Percentiles rank a stretch among this genome's conserved stretches.
These are phyloP conservation scores for Metarhizium album DNA, from an alignment of 2,329 filamentous ascomycete genomes.

Conservation along the genomic window DNA sequence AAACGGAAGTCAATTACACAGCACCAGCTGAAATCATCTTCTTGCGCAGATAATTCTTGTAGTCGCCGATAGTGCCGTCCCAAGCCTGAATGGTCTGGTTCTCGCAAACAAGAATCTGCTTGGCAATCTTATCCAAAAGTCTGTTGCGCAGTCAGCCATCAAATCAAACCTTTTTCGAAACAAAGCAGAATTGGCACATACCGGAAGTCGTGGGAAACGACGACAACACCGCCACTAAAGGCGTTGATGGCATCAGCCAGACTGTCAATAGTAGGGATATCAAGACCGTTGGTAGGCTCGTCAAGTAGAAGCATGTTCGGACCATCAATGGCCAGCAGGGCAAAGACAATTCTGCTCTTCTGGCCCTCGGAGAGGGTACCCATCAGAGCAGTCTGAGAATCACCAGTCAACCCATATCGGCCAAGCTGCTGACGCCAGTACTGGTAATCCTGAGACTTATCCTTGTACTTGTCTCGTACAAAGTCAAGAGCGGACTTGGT, in stretches of 20 bases:
- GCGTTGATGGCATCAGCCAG: constrained; percentile 96
- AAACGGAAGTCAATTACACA: constrained; percentile 50
- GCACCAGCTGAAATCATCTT: constrained; percentile 91
- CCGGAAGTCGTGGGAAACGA: constrained; percentile 98
- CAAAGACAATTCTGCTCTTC: constrained; percentile 97
- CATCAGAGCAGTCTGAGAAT: constrained; percentile 93
- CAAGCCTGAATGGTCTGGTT: constrained; percentile 87
- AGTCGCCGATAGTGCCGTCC: constrained; percentile 81
- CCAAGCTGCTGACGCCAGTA: constrained; percentile 99
- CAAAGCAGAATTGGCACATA: constrained; percentile 33
- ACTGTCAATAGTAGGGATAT: constrained; percentile 97
- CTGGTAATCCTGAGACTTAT: constrained; percentile 93
- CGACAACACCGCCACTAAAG: constrained; percentile 91
- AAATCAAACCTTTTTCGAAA: not conserved
- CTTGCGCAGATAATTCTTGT: constrained; percentile 98
- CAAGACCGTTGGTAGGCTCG: constrained; percentile 98
- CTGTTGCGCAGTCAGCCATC: constrained; percentile 33
- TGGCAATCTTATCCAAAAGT: constrained; percentile 97
- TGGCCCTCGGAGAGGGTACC: constrained; percentile 96
- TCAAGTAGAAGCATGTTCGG: constrained; percentile 98
- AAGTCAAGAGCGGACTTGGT: constrained; percentile 98
- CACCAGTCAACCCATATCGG: constrained; percentile 84
- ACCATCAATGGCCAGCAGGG: constrained; percentile 83
- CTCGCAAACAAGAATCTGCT: constrained; percentile 98
- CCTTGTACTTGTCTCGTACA: constrained; percentile 85